Evolutionary conservation across 106 monocot genomes (phyloP).

Genomic region (Phalaenopsis equestris): DNA sequence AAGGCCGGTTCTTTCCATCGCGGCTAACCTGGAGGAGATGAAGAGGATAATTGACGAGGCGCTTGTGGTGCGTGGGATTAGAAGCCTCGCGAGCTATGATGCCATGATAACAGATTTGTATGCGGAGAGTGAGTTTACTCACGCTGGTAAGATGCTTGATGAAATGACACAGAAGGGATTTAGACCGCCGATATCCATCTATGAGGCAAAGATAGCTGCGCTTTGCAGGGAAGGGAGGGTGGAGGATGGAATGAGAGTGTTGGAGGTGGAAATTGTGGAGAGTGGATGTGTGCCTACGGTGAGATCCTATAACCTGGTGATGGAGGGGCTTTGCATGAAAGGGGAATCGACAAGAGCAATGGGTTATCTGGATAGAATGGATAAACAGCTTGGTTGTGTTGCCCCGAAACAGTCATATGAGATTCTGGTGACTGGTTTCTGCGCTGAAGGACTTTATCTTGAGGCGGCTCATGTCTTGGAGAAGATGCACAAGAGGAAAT

Average conservation of each 20-base stretch:
- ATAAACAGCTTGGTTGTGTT: constrained; percentile 34
- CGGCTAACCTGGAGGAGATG: constrained; percentile 34
- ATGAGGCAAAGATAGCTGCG: constrained; percentile 58
- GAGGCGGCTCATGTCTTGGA: constrained; percentile 57
- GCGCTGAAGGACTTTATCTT: constrained; percentile 28
- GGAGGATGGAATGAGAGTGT: constrained; percentile 43
- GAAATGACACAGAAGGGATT: constrained; percentile 78
- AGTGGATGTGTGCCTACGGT: constrained; percentile 38
- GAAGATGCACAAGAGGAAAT: constrained; percentile 50
- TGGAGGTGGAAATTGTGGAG: constrained; percentile 58
- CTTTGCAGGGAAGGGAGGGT: constrained; percentile 43
- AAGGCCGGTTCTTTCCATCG: constrained; percentile 31
- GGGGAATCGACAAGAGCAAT: constrained; percentile 40
- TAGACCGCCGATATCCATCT: constrained; percentile 33
- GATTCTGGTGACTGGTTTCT: constrained; percentile 58
- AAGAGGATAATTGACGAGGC: constrained; percentile 48
- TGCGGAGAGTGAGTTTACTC: constrained; percentile 41
- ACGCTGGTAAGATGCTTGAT: constrained; percentile 54
- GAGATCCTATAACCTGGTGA: constrained; percentile 44
- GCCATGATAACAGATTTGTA: constrained; percentile 61
- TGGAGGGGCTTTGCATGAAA: constrained; percentile 57
- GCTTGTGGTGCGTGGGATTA: constrained; percentile 54
- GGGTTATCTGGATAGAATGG: constrained; percentile 41
- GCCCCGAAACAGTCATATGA: constrained; percentile 49
- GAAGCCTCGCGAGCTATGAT: constrained; percentile 48